Base-by-base conservation (phyloP, 306 rosid species). In the Rosa rugosa region DNA sequence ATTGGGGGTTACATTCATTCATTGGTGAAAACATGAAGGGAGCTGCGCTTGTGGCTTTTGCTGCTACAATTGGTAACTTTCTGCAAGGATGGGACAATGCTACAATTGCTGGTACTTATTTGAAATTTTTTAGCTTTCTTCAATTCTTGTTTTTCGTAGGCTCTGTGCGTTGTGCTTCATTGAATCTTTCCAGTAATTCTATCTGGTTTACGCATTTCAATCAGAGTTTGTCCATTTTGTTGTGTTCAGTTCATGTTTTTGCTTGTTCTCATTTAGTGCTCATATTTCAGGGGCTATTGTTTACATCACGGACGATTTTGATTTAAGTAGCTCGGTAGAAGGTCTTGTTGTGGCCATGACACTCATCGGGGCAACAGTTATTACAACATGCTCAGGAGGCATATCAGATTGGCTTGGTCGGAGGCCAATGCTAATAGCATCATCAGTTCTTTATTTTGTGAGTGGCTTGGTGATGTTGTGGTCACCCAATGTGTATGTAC, bases 1-100 rank as follows among this genome's bases (percentile, higher is more conserved):
- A 46, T 20, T 65, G 82, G 65, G 63, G 31, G 64, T 38, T 47
- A 50, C 63, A 57, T 41, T 75, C 44, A 38, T 81, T 47, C 34
- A 18, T 49, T 34, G 71, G 62, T 65, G 67, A 3, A 49, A 73
- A 45, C 76, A 93, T 93, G 98, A 91, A 82, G n/a, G 94, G 97
- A 63, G 94, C 93, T 11, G 90, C 78, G 17, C 72, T 93, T 11
- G 98, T 93, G 68, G 97, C 97, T 82, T 77, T 91, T 76, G 98
- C 97, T 14, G 98, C 98, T 72, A 80, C 98, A 73, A 82, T 93
- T 57, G 98, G 98, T 3, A 93, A 91, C 85, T 85, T 93, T 54
- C 91, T 93, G 22, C 97, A 93, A 75, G 98, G 98, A 83, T 91
- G 98, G 98, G 98, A 93, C 84, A 93, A 93, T 85, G 98, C 98